phyloP scores from a whole-genome alignment of 2,329 filamentous ascomycete genomes.

The Fusarium sp. region DNA sequence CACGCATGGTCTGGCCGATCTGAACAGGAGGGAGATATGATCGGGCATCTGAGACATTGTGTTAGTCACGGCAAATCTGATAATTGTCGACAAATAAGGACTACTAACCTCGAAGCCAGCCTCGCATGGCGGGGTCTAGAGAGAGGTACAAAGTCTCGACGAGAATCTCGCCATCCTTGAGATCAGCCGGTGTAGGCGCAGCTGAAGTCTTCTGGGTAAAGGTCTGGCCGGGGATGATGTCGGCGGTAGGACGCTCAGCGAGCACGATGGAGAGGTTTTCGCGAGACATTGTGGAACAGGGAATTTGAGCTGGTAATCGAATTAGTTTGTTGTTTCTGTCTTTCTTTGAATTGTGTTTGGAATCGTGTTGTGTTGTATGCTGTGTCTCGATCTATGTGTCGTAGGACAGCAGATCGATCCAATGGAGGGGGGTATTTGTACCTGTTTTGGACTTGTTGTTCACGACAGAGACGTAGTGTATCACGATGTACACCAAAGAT shows the following conservation, averaged over 20 bases:
- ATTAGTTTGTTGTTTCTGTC: neutral
- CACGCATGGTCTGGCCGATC: conserved; percentile 77
- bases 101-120: conserved; percentile 71
- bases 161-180: conserved; percentile 75
- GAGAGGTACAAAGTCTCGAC: conserved; percentile 73
- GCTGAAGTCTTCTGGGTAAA: conserved; percentile 68
- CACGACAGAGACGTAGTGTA: neutral
- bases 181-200: conserved; percentile 63
- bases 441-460: conserved; percentile 6
- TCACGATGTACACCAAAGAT: neutral
- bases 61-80: neutral
- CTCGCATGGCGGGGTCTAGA: conserved; percentile 82
- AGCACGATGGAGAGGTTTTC: conserved; percentile 68
- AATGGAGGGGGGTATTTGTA: conserved; percentile 10
- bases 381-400: conserved; percentile 13
- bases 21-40: conserved; percentile 78
- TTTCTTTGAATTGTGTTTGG: neutral
- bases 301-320: neutral
- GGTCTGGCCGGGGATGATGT: conserved; percentile 75
- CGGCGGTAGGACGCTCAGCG: conserved; percentile 70
- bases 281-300: conserved; percentile 54
- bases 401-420: conserved; percentile 17
- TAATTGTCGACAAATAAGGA: neutral
- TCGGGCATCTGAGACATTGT: conserved; percentile 54
- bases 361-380: conserved; percentile 1